Percentiles rank a stretch among this genome's conserved stretches.
Evolutionary conservation across 495 filamentous ascomycete species (phyloP).

Genomic region (Daldinia vernicosa): DNA sequence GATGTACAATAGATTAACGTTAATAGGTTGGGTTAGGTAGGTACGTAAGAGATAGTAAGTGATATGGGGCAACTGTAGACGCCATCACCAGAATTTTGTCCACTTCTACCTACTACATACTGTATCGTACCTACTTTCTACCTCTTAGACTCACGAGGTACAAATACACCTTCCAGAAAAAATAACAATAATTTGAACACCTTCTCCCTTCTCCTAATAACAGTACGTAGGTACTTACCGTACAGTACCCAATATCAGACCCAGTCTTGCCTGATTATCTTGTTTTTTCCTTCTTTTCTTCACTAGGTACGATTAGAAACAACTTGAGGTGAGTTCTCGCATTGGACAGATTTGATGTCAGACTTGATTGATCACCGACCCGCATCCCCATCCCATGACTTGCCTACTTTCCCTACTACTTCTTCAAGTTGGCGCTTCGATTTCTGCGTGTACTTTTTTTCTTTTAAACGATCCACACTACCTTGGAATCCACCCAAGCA

Average conservation of each 20-base stretch:
- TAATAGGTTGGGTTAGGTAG: background rate
- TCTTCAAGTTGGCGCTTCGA: constrained; percentile 10
- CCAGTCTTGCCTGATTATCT: background rate
- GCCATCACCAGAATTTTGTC: background rate
- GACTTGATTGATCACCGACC: constrained; percentile 20
- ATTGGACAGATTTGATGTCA: constrained; percentile 5
- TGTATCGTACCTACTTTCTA: background rate
- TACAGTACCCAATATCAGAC: background rate
- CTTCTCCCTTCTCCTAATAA: background rate
- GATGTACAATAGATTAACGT: no score
- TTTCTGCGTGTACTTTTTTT: constrained; percentile 8
- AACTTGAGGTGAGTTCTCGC: background rate
- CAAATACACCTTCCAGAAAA: constrained; percentile 1
- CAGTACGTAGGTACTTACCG: background rate
- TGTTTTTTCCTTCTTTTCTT: background rate
- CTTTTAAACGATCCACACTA: constrained; percentile 30
- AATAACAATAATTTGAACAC: background rate
- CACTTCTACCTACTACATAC: background rate
- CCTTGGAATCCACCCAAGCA: constrained; percentile 7
- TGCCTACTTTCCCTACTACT: background rate
- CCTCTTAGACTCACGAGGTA: background rate
- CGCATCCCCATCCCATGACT: constrained; percentile 30
- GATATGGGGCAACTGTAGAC: background rate
- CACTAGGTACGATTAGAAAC: background rate
- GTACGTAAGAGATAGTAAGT: background rate